These are phyloP conservation scores for Capillidium rhysosporum DNA, from an alignment of 371 early-diverging fungal species.

Conservation along the genomic window DNA sequence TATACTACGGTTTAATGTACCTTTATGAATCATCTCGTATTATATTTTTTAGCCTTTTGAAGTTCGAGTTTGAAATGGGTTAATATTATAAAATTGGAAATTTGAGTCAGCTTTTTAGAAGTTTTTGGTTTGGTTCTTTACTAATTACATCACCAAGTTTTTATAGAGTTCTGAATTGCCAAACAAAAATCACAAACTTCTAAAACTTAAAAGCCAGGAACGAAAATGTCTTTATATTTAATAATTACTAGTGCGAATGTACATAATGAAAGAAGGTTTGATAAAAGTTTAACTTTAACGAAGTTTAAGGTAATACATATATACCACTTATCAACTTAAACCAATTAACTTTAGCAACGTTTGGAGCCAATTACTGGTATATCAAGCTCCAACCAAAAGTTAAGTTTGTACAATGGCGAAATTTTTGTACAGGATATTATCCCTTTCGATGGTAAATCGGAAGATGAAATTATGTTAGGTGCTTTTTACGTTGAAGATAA, in stretches of 20 bases:
- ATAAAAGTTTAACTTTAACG: neutral
- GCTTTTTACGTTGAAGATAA: slow-evolving; percentile 68
- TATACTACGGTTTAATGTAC: too few species aligned
- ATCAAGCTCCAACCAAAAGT: slow-evolving; percentile 36
- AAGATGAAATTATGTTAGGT: slow-evolving; percentile 59
- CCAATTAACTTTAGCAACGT: slow-evolving; percentile 24
- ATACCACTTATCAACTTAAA: neutral
- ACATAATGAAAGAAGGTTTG: slow-evolving; percentile 1
- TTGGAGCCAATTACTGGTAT: slow-evolving; percentile 89
- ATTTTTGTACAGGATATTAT: slow-evolving; percentile 25
- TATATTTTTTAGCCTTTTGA: too few species aligned
- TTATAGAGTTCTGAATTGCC: too few species aligned
- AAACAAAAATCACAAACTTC: too few species aligned
- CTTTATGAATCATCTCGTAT: too few species aligned
- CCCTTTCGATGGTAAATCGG: slow-evolving; percentile 17
- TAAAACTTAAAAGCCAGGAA: too few species aligned
- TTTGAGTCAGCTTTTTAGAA: too few species aligned
- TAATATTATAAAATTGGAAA: too few species aligned
- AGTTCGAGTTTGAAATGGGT: too few species aligned
- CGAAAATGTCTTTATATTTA: neutral
- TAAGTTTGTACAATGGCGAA: slow-evolving; percentile 37
- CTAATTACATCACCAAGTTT: too few species aligned
- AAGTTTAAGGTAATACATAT: neutral
- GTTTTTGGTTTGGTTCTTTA: too few species aligned
- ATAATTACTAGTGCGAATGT: neutral